A percentile compares a stretch with the other conserved stretches of the same genome.
phyloP scores from a whole-genome alignment of 768 basidiomycete species.

The Asterophora parasitica region DNA sequence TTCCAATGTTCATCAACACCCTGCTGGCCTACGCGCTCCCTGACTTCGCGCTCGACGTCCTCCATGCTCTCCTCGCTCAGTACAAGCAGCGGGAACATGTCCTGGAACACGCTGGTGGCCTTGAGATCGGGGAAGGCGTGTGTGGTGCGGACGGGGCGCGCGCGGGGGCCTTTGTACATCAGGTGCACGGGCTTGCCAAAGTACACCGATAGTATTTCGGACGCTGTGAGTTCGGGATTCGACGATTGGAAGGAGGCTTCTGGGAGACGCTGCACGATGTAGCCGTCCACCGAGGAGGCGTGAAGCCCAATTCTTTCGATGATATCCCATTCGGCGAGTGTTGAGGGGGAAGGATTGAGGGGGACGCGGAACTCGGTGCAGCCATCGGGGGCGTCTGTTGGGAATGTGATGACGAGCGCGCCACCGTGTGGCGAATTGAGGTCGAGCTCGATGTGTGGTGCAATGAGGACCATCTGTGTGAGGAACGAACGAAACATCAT shows the following conservation, averaged over 20 bases:
- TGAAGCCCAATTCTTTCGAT: slow-evolving; percentile 51
- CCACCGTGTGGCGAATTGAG: slow-evolving; percentile 41
- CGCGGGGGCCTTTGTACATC: slow-evolving; percentile 58
- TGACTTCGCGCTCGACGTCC: slow-evolving; percentile 45
- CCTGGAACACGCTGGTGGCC: slow-evolving; percentile 57
- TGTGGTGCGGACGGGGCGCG: slow-evolving; percentile 49
- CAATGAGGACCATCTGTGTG: slow-evolving; percentile 61
- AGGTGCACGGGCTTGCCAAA: slow-evolving; percentile 58
- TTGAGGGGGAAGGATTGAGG: slow-evolving; percentile 46
- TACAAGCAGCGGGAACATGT: slow-evolving; percentile 66
- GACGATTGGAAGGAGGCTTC: slow-evolving; percentile 9
- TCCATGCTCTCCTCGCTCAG: slow-evolving; percentile 62
- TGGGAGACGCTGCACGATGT: slow-evolving; percentile 47
- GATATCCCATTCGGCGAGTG: slow-evolving; percentile 47
- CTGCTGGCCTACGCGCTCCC: slow-evolving; percentile 36
- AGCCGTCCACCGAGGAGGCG: slow-evolving; percentile 54
- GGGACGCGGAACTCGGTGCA: slow-evolving; percentile 58
- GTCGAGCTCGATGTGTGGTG: slow-evolving; percentile 49
- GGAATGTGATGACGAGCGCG: slow-evolving; percentile 52
- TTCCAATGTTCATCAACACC: slow-evolving; percentile 15
- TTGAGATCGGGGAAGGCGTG: slow-evolving; percentile 50
- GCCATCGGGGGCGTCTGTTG: slow-evolving; percentile 49
- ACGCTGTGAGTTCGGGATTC: slow-evolving; percentile 46
- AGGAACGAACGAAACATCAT: not conserved
- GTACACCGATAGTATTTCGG: slow-evolving; percentile 55